Evolutionary conservation across 2,329 filamentous ascomycete genomes (phyloP).

Genomic region (Cytospora schulzeri): DNA sequence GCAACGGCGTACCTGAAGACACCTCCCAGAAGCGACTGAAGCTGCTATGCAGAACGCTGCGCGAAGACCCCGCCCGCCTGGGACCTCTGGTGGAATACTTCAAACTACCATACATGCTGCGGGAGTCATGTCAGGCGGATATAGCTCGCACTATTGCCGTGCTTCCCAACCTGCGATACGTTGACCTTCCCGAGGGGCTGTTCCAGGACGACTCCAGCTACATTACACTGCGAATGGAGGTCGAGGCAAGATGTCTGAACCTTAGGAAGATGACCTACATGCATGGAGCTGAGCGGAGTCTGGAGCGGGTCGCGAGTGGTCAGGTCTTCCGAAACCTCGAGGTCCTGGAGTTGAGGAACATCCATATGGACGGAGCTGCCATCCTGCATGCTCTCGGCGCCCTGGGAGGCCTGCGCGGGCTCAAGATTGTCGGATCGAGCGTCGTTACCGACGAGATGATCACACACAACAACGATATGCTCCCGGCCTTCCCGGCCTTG

Average conservation of each 20-base stretch:
- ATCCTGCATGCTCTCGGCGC: conserved; percentile 71
- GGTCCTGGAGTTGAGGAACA: conserved; percentile 68
- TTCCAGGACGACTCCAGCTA: conserved; percentile 79
- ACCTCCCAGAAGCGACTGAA: conserved; percentile 74
- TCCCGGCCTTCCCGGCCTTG: conserved; percentile 75
- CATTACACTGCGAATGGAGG: conserved; percentile 75
- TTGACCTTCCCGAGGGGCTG: conserved; percentile 87
- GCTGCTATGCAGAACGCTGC: conserved; percentile 79
- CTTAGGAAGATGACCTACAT: conserved; percentile 88
- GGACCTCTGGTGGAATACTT: conserved; percentile 74
- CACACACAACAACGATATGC: conserved; percentile 56
- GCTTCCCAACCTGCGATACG: conserved; percentile 80
- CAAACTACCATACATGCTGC: conserved; percentile 93
- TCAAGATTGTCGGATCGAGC: conserved; percentile 71
- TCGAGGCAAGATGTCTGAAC: conserved; percentile 80
- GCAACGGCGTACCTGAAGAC: conserved; percentile 80
- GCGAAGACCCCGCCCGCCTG: conserved; percentile 70
- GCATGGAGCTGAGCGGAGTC: conserved; percentile 73
- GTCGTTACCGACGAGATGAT: conserved; percentile 80
- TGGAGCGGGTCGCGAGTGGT: conserved; percentile 68
- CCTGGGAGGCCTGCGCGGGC: conserved; percentile 68
- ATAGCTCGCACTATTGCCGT: conserved; percentile 85
- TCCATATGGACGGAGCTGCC: conserved; percentile 70
- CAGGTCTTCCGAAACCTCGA: conserved; percentile 71
- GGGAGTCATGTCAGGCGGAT: conserved; percentile 81